Evolutionary conservation across 2,329 filamentous ascomycete genomes (phyloP).

Genomic region (Monosporascus sp.): DNA sequence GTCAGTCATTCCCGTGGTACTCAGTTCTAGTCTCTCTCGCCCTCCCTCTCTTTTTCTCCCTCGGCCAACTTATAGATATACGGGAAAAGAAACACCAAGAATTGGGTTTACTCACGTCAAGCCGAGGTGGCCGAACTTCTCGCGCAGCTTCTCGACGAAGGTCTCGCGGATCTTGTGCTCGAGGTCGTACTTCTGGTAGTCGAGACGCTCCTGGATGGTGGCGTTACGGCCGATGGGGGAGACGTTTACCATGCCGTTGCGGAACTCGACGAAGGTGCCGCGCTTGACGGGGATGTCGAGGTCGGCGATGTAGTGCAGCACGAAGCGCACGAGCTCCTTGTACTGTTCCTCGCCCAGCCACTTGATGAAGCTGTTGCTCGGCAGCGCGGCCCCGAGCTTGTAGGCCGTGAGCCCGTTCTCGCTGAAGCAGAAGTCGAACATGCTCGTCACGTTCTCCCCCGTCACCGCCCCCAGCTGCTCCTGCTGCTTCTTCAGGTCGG

Average conservation of each 20-base stretch:
- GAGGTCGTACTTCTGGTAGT: slow-evolving; percentile 78
- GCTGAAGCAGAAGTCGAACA: slow-evolving; percentile 97
- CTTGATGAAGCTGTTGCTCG: slow-evolving; percentile 80
- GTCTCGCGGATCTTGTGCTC: slow-evolving; percentile 68
- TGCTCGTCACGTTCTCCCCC: slow-evolving; percentile 60
- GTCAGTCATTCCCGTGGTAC: too few relatives aligned
- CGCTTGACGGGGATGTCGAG: slow-evolving; percentile 78
- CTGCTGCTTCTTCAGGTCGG: slow-evolving; percentile 88
- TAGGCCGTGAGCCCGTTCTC: slow-evolving; percentile 94
- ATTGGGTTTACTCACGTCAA: slow-evolving; percentile 60
- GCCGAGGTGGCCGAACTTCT: slow-evolving; percentile 76
- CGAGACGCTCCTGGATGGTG: slow-evolving; percentile 69
- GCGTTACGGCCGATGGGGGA: slow-evolving; percentile 84
- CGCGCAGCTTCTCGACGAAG: slow-evolving; percentile 70
- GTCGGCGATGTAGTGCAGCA: slow-evolving; percentile 78
- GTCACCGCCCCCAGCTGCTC: slow-evolving; percentile 77
- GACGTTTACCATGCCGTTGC: slow-evolving; percentile 88
- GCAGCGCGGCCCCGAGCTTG: slow-evolving; percentile 71
- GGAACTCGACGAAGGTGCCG: slow-evolving; percentile 82
- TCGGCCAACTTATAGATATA: background rate
- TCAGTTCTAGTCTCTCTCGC: too few relatives aligned
- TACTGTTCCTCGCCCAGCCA: slow-evolving; percentile 83
- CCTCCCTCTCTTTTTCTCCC: background rate
- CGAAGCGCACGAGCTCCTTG: slow-evolving; percentile 70
- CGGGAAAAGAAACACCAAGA: too few relatives aligned